Evolutionary conservation across 805 yeast genomes (phyloP).

Genomic region (Monosporozyma aquatica): DNA sequence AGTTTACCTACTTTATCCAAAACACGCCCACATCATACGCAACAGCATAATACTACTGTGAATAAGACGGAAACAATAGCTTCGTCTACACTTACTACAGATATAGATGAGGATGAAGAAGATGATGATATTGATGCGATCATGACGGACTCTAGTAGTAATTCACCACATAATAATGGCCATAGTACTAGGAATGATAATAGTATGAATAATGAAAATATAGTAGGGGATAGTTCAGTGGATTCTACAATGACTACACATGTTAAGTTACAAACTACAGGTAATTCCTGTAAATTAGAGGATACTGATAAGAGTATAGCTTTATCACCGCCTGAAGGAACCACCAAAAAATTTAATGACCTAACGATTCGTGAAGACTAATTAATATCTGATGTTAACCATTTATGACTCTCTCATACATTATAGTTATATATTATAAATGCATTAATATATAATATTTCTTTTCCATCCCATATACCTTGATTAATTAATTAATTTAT

Average conservation of each 20-base stretch:
- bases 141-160: constrained; percentile 5
- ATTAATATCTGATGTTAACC: too few species aligned
- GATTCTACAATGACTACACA: not conserved
- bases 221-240: not conserved
- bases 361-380: constrained; percentile 4
- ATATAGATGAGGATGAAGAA: too few species aligned
- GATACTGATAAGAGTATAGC: not conserved
- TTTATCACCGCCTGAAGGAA: constrained; percentile 4
- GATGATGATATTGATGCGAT: not conserved
- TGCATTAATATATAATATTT: too few species aligned
- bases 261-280: not conserved
- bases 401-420: too few species aligned
- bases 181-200: not conserved
- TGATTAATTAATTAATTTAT: not conserved
- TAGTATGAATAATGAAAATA: too few species aligned
- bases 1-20: constrained; percentile 8
- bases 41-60: not conserved
- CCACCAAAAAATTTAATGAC: constrained; percentile 4
- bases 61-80: not conserved
- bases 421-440: too few species aligned
- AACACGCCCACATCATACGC: not conserved
- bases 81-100: too few species aligned
- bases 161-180: not conserved
- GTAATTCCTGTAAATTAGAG: not conserved
- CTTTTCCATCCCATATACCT: not conserved